Evolutionary conservation across 768 basidiomycete species (phyloP).

Genomic region (Podaxis sp.): DNA sequence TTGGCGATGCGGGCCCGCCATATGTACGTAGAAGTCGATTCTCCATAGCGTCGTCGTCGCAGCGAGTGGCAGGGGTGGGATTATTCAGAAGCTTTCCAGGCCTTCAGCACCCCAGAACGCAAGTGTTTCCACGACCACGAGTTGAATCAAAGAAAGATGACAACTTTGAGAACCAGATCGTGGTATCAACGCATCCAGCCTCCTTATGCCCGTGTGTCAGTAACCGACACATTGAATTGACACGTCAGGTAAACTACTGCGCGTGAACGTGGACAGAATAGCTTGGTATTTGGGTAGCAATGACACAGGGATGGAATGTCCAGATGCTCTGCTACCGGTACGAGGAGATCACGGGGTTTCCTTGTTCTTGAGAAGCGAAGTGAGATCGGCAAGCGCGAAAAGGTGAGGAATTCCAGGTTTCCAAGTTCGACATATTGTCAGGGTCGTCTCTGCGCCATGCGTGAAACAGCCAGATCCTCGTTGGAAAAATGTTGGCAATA

Average conservation of each 20-base stretch:
- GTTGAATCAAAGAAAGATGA: constrained; percentile 1
- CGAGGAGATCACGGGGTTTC: neutral
- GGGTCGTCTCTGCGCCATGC: neutral
- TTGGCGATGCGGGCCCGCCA: neutral
- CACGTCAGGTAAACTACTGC: constrained; percentile 4
- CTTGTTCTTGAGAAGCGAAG: neutral
- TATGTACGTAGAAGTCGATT: neutral
- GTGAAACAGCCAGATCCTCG: neutral
- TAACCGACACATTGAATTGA: neutral
- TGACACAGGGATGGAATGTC: neutral
- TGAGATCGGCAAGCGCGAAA: neutral
- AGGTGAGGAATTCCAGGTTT: neutral
- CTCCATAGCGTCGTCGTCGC: neutral
- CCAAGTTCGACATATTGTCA: neutral
- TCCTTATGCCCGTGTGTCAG: neutral
- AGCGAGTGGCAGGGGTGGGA: neutral
- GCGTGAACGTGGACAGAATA: neutral
- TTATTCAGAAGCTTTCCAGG: neutral
- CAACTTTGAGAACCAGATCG: neutral
- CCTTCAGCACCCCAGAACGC: neutral
- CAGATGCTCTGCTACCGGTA: neutral
- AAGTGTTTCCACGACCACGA: constrained; percentile 2
- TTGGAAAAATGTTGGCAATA: constrained; percentile 4
- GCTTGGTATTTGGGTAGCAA: neutral
- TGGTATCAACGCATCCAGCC: neutral